Percentiles rank a stretch among this genome's conserved stretches.
Evolutionary conservation across 495 filamentous ascomycete genomes (phyloP).

Genomic region (Ramalina intermedia): DNA sequence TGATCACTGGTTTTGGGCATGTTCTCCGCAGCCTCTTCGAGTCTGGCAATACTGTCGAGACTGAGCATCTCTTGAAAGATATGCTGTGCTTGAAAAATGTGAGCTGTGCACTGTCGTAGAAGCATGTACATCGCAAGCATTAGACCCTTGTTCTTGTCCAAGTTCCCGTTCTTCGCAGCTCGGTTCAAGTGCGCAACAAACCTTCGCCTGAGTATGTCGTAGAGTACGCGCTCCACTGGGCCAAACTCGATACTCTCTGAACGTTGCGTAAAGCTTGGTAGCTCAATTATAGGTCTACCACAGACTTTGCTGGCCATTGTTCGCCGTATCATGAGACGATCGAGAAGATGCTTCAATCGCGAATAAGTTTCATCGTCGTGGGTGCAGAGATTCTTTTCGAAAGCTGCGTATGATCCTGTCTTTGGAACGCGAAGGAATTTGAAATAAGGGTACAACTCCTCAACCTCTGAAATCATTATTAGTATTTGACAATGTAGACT

Average conservation of each 20-base stretch:
- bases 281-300: constrained; percentile 36
- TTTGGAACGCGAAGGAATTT: constrained; percentile 38
- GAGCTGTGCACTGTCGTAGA: constrained; percentile 37
- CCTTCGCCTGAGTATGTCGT: constrained; percentile 25
- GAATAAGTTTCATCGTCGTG: constrained; percentile 18
- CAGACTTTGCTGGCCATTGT: constrained; percentile 38
- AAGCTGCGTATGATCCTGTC: constrained; percentile 26
- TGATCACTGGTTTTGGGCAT: constrained; percentile 1
- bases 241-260: constrained; percentile 26
- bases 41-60: constrained; percentile 22
- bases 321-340: constrained; percentile 35
- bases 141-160: constrained; percentile 6
- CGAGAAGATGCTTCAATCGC: constrained; percentile 26
- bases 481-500: no score
- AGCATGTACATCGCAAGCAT: constrained; percentile 20
- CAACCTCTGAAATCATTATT: background rate
- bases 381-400: constrained; percentile 33
- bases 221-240: constrained; percentile 33
- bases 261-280: constrained; percentile 28
- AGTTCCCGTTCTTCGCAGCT: background rate
- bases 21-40: constrained; percentile 14
- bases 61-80: constrained; percentile 30
- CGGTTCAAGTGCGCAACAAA: constrained; percentile 27
- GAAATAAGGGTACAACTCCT: constrained; percentile 46
- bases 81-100: constrained; percentile 33